Base-by-base conservation (phyloP, 2,329 filamentous ascomycete species). In the Calonectria leucothoes region DNA sequence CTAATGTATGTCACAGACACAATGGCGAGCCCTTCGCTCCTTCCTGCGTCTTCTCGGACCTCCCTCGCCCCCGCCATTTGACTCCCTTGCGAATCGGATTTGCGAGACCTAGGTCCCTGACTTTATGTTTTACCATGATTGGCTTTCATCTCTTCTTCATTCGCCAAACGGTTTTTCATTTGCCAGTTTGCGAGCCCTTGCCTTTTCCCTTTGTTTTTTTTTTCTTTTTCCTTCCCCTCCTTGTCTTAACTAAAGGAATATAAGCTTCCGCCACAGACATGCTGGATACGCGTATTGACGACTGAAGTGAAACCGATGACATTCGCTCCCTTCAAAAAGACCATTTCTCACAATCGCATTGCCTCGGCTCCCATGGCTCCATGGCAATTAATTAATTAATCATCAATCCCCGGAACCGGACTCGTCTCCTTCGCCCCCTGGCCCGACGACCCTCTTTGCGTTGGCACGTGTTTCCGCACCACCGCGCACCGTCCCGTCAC, bases 401-500 rank as follows among this genome's bases (percentile, higher is more conserved):
- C 42, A 66, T 66, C 61, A 42, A 15, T 27, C 29, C 48, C 33
- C 64, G 45, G 64, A 52, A 51, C 64, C 55, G 55, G 55, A 37
- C 59, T 64, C 59, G 7, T 45, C 59, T 64, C 59, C 59, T 31
- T 23, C 49, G 7, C 27, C 23, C 39, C 59, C 39, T 57, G 35
- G 35, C 33, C 42, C 33, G 20, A 25, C 23, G 48, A 49, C 20
- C 48, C 31, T 52, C 55, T 63, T 64, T 37, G 15, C 33, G 39
- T 51, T 69, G 48, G 65, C 65, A 55, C 35, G 64, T 49, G 45
- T 67, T 67, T 52, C 65, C 65, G 49, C 49, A 67, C 65, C 48
- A 67, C 49, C 35, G 49, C 65, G 65, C 65, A 67, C 49, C 65
- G 65, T 67, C 65, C 65, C 65, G 65, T 67, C 33, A 42, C 48